Percentiles rank a stretch among this genome's conserved stretches.
Evolutionary conservation across 208 protist species (phyloP).

Genomic region (Trichomonas gallinae): DNA sequence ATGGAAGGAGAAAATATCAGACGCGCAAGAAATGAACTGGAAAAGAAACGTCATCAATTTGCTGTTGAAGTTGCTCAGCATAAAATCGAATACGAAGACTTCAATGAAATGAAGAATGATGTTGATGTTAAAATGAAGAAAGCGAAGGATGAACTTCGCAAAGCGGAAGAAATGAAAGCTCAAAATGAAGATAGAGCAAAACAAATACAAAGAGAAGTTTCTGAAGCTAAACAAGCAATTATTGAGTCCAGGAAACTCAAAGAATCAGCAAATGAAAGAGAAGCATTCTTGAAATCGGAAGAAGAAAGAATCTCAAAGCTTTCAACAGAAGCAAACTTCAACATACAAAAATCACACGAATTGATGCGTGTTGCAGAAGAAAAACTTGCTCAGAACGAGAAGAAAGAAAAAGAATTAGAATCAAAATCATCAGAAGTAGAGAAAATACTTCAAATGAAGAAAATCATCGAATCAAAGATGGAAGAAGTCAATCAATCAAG

Average conservation of each 20-base stretch:
- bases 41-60: neutral
- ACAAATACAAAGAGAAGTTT: neutral
- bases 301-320: neutral
- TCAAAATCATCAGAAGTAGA: neutral
- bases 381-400: neutral
- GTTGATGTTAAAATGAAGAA: neutral
- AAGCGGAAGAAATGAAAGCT: neutral
- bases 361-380: neutral
- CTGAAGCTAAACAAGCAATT: neutral
- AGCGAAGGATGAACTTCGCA: neutral
- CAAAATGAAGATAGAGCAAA: neutral
- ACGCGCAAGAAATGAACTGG: neutral
- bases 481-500: neutral
- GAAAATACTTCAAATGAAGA: neutral
- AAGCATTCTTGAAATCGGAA: neutral
- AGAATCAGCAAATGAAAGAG: neutral
- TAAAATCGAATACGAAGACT: neutral
- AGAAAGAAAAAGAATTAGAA: neutral
- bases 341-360: neutral
- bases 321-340: neutral
- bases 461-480: neutral
- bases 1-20: neutral
- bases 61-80: neutral
- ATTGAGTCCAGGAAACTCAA: neutral
- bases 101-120: neutral